Base-by-base conservation (phyloP, 2,329 filamentous ascomycete species). In the Xylogone sp. region DNA sequence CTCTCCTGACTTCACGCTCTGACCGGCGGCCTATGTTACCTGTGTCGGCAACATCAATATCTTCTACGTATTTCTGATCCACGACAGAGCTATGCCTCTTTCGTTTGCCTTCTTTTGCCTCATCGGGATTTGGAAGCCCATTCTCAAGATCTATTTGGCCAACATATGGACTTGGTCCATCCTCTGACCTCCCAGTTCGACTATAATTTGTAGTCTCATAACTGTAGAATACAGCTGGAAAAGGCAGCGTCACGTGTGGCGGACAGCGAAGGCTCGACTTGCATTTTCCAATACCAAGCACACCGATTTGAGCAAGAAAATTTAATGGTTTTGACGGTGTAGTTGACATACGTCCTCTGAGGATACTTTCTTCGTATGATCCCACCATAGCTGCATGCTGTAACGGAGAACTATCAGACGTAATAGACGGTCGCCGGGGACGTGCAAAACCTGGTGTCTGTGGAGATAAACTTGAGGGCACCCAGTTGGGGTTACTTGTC, bases 311-410 rank as follows among this genome's bases (percentile, higher is more conserved):
- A 22, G 94, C 94, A 5, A 95, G 79, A 64, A 99, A 99, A 58
- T 96, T 86, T 5, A 99, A 75, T 5, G 94, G 93, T 58, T 89
- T 92, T 1, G 93, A 97, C 0, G 94, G 93, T 2, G 86, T 94
- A 1, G 92, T 97, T 22, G 94, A 97, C 94, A 99, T 99, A 56
- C 94, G 84, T 39, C 94, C 94, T 45, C 90, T 84, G 2, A 99
- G 75, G 54, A 99, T 97, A 22, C 91, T 97, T 71, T 99, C 94
- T 69, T 99, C 94, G 61, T 97, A 99, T 1, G 93, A 97, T 2
- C 94, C 94, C 2, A 97, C 93, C 88, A 99, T 95, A 3, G 92
- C 92, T 8, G 93, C 92, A 69, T 95, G 90, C 51, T 93, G 88
- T 22, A 94, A 74, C 3, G 90, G 86, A 2, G 90, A 90, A 2